These are phyloP conservation scores for Cryphonectria carpinicola DNA, from an alignment of 2,329 filamentous ascomycete genomes.

Conservation along the genomic window DNA sequence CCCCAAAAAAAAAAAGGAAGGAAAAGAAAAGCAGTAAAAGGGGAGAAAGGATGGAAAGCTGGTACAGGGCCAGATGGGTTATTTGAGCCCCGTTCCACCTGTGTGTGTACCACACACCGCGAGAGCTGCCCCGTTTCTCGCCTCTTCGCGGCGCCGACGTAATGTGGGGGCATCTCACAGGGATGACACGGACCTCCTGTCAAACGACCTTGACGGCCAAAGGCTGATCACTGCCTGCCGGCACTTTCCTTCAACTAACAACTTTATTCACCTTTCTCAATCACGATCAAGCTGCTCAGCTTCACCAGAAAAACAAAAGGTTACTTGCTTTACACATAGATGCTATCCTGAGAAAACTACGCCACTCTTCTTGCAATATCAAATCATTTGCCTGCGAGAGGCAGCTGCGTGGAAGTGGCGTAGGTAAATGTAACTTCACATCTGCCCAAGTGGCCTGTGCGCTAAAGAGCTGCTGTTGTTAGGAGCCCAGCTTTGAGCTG, in stretches of 20 bases:
- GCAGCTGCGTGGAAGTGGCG: neutral
- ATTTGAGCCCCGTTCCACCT: slow-evolving; percentile 10
- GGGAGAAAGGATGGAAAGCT: slow-evolving; percentile 1
- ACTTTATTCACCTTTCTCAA: neutral
- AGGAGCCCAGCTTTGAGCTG: neutral
- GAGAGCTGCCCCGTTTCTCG: slow-evolving; percentile 7
- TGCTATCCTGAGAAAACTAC: neutral
- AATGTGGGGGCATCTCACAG: slow-evolving; percentile 1
- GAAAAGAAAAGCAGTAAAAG: neutral
- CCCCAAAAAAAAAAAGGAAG: neutral
- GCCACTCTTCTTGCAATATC: neutral
- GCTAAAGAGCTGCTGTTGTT: neutral
- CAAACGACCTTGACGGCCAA: neutral
- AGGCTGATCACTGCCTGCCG: slow-evolving; percentile 3
- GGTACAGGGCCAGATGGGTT: slow-evolving; percentile 14
- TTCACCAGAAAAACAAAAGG: neutral
- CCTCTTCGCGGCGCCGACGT: slow-evolving; percentile 10
- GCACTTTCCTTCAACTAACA: neutral
- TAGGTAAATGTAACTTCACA: neutral
- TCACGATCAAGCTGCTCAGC: neutral
- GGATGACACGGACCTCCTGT: neutral
- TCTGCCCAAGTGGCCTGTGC: slow-evolving; percentile 1
- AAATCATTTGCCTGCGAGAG: neutral
- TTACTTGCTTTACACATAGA: neutral
- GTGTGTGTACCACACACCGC: slow-evolving; percentile 1